A percentile compares a stretch with the other conserved stretches of the same genome.
phyloP scores from a whole-genome alignment of 169 alveolate species.

The Ichthyophthirius multifiliis region DNA sequence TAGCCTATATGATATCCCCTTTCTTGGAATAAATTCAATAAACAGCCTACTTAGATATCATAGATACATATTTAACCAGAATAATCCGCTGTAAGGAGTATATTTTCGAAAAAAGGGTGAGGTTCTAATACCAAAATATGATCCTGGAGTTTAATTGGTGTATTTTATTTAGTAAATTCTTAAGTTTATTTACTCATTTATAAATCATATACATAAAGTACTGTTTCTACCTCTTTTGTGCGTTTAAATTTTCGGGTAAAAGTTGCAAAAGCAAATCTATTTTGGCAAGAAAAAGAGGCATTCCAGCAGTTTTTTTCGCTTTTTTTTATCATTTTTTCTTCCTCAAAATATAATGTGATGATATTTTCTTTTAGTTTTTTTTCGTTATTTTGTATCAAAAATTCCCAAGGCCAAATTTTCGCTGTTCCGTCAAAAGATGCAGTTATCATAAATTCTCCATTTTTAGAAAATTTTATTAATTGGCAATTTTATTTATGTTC shows the following conservation, averaged over 20 bases:
- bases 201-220: too few species aligned
- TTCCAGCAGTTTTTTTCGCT: too few species aligned
- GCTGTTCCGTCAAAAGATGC: slow-evolving; percentile 45
- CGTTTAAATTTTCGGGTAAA: too few species aligned
- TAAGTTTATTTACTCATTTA: too few species aligned
- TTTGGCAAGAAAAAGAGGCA: too few species aligned
- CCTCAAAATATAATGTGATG: not conserved
- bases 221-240: too few species aligned
- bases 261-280: too few species aligned
- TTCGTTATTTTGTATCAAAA: not conserved
- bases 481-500: slow-evolving; percentile 24
- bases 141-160: too few species aligned
- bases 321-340: too few species aligned
- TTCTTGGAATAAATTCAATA: slow-evolving; percentile 17
- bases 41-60: not conserved
- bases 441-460: slow-evolving; percentile 28
- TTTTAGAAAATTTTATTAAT: slow-evolving; percentile 12
- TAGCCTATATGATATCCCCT: slow-evolving; percentile 23
- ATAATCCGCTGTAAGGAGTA: slow-evolving; percentile 15
- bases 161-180: too few species aligned
- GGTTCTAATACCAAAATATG: too few species aligned
- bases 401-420: slow-evolving; percentile 27
- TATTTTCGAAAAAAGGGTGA: too few species aligned
- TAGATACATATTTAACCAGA: slow-evolving; percentile 10
- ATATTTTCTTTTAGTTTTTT: not conserved